A percentile compares a stretch with the other conserved stretches of the same genome.
Conservation (phyloP, 805 yeast species). For the Schwanniomyces polymorphus region DNA sequence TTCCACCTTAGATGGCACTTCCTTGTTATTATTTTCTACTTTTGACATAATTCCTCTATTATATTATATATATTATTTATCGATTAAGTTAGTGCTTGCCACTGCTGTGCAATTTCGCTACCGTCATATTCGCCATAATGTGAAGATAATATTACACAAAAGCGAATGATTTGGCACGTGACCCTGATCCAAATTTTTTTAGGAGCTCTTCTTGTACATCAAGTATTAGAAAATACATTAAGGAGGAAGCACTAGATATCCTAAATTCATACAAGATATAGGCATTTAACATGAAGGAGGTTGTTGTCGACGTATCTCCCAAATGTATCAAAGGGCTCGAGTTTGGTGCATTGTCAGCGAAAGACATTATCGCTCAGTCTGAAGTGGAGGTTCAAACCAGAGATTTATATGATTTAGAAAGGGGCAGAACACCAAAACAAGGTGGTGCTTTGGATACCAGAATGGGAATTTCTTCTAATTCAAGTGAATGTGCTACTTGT, state of each 20-base stretch:
- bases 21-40: constrained; percentile 1
- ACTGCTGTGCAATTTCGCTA: neutral
- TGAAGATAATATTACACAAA: neutral
- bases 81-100: neutral
- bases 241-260: neutral
- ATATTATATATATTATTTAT: too few species aligned
- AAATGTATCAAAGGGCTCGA: constrained; percentile 87
- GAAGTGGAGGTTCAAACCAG: constrained; percentile 92
- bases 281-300: constrained; percentile 36
- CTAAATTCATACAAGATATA: neutral
- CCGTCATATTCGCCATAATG: neutral
- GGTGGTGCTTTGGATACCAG: constrained; percentile 88
- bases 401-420: constrained; percentile 87
- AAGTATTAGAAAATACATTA: neutral
- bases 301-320: constrained; percentile 78
- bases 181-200: constrained; percentile 1
- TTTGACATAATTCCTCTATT: constrained; percentile 3
- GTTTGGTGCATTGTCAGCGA: constrained; percentile 89
- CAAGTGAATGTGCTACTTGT: constrained; percentile 88
- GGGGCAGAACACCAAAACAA: constrained; percentile 77
- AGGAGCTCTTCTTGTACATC: neutral
- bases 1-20: constrained; percentile 5
- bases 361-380: constrained; percentile 88
- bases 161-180: neutral
- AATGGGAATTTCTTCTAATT: constrained; percentile 92